phyloP scores from a whole-genome alignment of 2,329 filamentous ascomycete genomes.

The Fusarium acutatum region DNA sequence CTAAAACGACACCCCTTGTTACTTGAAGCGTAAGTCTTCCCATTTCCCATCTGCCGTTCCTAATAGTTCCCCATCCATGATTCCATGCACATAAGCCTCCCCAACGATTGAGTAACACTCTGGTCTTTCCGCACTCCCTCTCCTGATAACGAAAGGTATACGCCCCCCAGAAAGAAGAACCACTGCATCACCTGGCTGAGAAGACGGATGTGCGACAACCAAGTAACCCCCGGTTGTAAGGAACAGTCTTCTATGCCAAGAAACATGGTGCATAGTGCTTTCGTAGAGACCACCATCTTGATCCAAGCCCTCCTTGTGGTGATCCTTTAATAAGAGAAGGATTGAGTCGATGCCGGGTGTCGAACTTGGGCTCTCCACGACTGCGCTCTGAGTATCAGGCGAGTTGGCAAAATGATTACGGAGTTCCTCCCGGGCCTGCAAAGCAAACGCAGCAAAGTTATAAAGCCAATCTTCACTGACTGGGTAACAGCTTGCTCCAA shows the following conservation, averaged over 20 bases:
- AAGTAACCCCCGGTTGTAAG: rapidly evolving
- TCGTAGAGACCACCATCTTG: rapidly evolving
- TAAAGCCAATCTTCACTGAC: background rate
- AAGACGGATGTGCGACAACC: background rate
- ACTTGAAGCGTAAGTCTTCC: background rate
- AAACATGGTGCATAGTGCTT: background rate
- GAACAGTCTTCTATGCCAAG: background rate
- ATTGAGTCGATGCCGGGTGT: background rate
- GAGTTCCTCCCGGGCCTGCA: background rate
- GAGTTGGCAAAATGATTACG: rapidly evolving
- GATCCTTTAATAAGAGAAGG: rapidly evolving
- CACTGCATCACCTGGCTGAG: rapidly evolving
- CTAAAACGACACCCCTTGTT: too few species aligned
- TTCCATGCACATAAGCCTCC: background rate
- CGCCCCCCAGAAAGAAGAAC: background rate
- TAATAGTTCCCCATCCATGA: background rate
- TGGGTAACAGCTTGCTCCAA: background rate
- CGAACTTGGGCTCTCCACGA: rapidly evolving
- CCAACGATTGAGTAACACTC: rapidly evolving
- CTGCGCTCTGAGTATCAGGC: rapidly evolving
- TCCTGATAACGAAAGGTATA: background rate
- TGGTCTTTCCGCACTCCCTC: rapidly evolving
- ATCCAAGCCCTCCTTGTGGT: rapidly evolving
- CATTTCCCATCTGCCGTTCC: rapidly evolving
- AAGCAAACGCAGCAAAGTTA: background rate